Conservation (phyloP, 116 monocot species). For the Trichopus zeylanicus region DNA sequence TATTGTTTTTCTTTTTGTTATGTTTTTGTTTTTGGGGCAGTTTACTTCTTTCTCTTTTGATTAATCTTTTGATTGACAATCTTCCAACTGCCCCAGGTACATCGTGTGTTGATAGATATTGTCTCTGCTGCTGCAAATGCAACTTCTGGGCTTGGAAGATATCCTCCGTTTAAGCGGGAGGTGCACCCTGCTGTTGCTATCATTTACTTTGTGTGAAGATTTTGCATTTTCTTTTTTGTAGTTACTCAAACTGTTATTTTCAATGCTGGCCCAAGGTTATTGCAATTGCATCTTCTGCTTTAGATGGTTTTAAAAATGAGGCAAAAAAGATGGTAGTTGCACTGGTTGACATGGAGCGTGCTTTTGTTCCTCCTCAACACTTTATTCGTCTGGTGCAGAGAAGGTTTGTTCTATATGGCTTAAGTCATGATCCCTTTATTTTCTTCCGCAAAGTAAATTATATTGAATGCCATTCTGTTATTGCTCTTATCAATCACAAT, state of each 20-base stretch:
- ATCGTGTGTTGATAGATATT: constrained; percentile 83
- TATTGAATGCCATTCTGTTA: not conserved
- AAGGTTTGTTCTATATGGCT: constrained; percentile 40
- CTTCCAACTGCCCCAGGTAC: constrained; percentile 41
- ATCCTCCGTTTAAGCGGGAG: constrained; percentile 94
- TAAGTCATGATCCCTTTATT: not conserved
- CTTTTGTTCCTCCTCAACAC: constrained; percentile 96
- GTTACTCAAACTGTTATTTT: not conserved
- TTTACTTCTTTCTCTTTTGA: not conserved
- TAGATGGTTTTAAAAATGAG: constrained; percentile 80
- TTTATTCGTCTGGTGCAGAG: constrained; percentile 92
- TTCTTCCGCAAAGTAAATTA: not conserved
- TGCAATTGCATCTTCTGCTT: constrained; percentile 70
- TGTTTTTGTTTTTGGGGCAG: too few relatives aligned
- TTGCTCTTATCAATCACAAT: not conserved
- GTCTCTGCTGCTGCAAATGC: constrained; percentile 86
- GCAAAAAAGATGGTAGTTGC: constrained; percentile 97
- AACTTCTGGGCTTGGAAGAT: constrained; percentile 86
- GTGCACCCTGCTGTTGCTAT: constrained; percentile 18
- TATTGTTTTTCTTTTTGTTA: too few relatives aligned
- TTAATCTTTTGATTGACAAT: not conserved
- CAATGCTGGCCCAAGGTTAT: constrained; percentile 41
- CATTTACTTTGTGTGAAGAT: not conserved
- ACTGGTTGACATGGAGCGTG: constrained; percentile 97
- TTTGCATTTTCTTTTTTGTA: not conserved